Percentiles rank a stretch among this genome's conserved stretches.
phyloP scores from a whole-genome alignment of 805 yeast species.

The Metschnikowia similis region DNA sequence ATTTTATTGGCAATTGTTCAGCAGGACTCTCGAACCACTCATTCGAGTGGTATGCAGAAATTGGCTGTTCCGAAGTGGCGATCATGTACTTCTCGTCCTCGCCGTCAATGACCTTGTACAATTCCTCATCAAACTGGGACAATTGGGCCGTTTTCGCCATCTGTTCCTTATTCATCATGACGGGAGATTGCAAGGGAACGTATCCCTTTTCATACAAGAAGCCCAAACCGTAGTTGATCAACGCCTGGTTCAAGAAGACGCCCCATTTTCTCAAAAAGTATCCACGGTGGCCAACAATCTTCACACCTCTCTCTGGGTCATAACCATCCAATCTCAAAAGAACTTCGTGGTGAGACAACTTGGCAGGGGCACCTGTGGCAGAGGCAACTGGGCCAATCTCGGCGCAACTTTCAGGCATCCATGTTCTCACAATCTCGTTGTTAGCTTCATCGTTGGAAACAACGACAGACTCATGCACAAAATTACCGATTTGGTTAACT shows the following conservation, averaged over 20 bases:
- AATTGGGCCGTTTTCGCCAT: constrained; percentile 99
- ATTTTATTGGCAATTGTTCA: constrained; percentile 93
- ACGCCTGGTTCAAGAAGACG: constrained; percentile 95
- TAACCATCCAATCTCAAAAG: constrained; percentile 92
- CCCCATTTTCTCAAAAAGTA: constrained; percentile 93
- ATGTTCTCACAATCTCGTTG: constrained; percentile 80
- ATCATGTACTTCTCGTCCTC: constrained; percentile 95
- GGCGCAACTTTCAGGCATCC: constrained; percentile 74
- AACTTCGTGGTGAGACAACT: constrained; percentile 91
- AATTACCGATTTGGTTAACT: constrained; percentile 88
- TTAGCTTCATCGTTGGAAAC: constrained; percentile 85
- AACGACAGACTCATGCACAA: constrained; percentile 89
- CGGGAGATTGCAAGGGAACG: constrained; percentile 94
- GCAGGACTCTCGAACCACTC: constrained; percentile 98
- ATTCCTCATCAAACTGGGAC: constrained; percentile 96
- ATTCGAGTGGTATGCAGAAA: constrained; percentile 92
- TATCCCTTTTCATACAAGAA: constrained; percentile 78
- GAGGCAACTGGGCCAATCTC: constrained; percentile 64
- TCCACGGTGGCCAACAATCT: constrained; percentile 97
- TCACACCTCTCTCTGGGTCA: constrained; percentile 98
- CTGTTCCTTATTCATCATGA: constrained; percentile 98
- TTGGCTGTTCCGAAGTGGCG: constrained; percentile 99
- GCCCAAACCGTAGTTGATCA: constrained; percentile 90
- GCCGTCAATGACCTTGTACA: constrained; percentile 95
- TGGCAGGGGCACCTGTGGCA: constrained; percentile 72